Percentiles rank a stretch among this genome's conserved stretches.
Conservation (phyloP, 2,329 filamentous ascomycete genomes). For the Fusarium siculi region DNA sequence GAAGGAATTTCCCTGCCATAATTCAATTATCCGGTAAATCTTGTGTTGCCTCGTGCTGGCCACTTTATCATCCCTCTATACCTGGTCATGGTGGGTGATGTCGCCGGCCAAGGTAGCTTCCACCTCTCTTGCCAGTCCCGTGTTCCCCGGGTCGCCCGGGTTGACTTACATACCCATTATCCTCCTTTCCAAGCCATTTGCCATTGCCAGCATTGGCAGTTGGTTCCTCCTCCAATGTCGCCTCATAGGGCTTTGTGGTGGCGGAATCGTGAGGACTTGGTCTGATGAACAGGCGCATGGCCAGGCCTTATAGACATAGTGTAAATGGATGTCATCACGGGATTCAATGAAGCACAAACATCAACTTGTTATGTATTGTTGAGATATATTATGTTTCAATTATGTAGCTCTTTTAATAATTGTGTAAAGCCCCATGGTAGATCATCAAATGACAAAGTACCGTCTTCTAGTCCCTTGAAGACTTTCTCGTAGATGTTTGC, state of each 20-base stretch:
- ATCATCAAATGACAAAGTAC: neutral
- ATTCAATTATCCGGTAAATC: no score
- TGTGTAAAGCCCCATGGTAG: neutral
- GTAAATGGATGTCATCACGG: neutral
- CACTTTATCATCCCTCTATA: no score
- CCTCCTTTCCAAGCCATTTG: no score
- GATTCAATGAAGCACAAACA: neutral
- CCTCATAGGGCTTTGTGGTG: neutral
- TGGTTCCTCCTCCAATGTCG: no score
- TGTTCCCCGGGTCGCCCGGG: no score
- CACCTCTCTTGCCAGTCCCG: no score
- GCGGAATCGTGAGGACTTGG: neutral
- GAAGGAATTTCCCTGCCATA: no score
- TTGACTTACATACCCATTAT: no score
- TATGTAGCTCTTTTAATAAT: neutral
- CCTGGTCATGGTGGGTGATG: no score
- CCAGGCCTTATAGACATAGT: neutral
- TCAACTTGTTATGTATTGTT: neutral
- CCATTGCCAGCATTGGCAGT: no score
- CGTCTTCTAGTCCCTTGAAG: neutral
- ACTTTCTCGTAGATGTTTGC: slow-evolving; percentile 25
- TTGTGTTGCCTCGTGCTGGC: no score
- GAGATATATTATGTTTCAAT: fast-evolving
- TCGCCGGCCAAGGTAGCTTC: no score
- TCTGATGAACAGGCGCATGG: neutral